A percentile compares a stretch with the other conserved stretches of the same genome.
Evolutionary conservation across 2,329 filamentous ascomycete species (phyloP).

Genomic region (Emergomyces pasteurianus): DNA sequence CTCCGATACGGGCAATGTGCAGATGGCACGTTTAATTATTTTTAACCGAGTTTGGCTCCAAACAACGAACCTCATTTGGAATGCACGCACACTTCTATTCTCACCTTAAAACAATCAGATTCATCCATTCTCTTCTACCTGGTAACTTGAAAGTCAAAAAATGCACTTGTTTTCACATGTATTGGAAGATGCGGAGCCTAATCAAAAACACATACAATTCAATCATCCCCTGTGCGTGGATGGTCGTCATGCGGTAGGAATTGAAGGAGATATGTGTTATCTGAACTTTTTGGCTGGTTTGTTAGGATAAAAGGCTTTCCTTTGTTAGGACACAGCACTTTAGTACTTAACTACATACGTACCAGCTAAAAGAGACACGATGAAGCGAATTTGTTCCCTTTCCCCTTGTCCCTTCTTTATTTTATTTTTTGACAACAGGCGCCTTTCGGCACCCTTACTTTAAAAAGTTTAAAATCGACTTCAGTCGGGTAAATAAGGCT

Average conservation of each 20-base stretch:
- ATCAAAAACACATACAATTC: neutral
- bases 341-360: too few species aligned
- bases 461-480: too few species aligned
- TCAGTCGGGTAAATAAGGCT: too few species aligned
- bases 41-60: neutral
- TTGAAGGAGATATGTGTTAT: neutral
- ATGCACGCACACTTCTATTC: neutral
- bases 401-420: neutral
- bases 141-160: neutral
- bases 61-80: neutral
- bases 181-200: neutral
- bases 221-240: neutral
- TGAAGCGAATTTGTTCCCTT: neutral
- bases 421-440: too few species aligned
- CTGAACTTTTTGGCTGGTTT: neutral
- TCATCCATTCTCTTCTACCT: neutral
- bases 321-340: too few species aligned
- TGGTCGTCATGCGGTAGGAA: neutral
- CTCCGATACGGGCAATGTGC: neutral
- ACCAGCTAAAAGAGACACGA: too few species aligned
- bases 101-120: neutral
- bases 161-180: neutral
- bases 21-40: neutral
- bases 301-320: too few species aligned
- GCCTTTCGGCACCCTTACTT: too few species aligned